Evolutionary conservation across 1,284 basidiomycete genomes (phyloP), one percentile per base, ranked within the genome.

Genomic region (Cutaneotrichosporon sp.): DNA sequence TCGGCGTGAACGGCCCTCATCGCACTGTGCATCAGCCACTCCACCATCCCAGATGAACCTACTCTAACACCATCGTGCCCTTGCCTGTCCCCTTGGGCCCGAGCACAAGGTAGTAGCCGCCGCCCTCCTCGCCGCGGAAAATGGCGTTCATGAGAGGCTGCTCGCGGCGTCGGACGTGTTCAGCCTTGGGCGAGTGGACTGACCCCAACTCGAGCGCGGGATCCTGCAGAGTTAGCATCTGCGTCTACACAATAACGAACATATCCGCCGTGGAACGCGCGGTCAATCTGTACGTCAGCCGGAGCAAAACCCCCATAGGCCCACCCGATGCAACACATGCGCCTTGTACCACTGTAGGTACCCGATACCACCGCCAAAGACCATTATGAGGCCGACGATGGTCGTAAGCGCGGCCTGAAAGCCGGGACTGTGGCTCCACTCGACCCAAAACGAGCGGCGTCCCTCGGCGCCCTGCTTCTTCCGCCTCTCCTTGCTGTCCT

Each of bases 321-420:
- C 56, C 66, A 86, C 87, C 78, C 90, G 84, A 69, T 82, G 76
- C n/a, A 88, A 77, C 10, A 89, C 87, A 66, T 84, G 83, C 60
- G 80, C 80, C 74, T 90, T 89, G 76, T 90, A 90, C 84, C 84
- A 88, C 30, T 77, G 76, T 48, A 88, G 73, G 70, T 89, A 88
- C 12, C 79, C 80, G 14, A 86, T 76, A 49, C 88, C 87, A 21
- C 55, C 64, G 0, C 50, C 68, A 40, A 69, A 69, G 1, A 75
- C 70, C 58, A 73, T 69, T 2, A 66, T 65, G 12, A 74, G 55
- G 4, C 75, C 72, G 4, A 76, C 67, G 15, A 73, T 62, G 1
- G 72, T 76, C 2, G 73, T 73, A 30, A 75, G 57, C 13, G 70
- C 72, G 5, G 73, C 73, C 36, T 73, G 72, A 46, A 76, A 71